Evolutionary conservation across 108 stramenopile species (phyloP).

Genomic region (Aurantiochytrium sp.): DNA sequence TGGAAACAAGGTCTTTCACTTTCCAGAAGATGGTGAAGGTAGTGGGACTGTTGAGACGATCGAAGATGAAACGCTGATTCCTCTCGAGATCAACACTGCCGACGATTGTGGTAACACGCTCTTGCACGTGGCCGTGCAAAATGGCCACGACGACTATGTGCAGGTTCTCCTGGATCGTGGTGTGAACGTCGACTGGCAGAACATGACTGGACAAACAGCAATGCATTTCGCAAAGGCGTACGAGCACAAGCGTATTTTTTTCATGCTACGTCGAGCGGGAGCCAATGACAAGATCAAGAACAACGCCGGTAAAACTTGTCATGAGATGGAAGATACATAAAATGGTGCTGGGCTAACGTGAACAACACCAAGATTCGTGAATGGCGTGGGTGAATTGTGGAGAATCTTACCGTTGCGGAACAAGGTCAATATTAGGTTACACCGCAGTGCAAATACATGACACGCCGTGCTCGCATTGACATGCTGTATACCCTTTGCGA

Average conservation of each 20-base stretch:
- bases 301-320: neutral
- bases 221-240: conserved; percentile 1
- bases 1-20: neutral
- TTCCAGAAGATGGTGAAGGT: neutral
- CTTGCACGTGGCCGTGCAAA: conserved; percentile 17
- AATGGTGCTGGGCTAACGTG: no score
- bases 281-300: neutral
- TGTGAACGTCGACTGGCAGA: neutral
- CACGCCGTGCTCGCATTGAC: no score
- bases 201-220: conserved; percentile 13
- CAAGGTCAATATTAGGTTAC: no score
- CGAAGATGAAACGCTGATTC: neutral
- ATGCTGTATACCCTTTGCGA: no score
- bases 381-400: no score
- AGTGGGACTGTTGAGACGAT: neutral
- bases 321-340: neutral
- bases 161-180: conserved; percentile 4
- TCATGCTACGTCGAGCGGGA: neutral
- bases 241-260: neutral
- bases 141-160: conserved; percentile 19
- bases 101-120: conserved; percentile 15
- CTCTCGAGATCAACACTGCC: neutral
- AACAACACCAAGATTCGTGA: no score
- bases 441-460: no score
- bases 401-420: no score